Conservation (phyloP, 371 early-diverging fungal genomes). For the Mucor irregularis region DNA sequence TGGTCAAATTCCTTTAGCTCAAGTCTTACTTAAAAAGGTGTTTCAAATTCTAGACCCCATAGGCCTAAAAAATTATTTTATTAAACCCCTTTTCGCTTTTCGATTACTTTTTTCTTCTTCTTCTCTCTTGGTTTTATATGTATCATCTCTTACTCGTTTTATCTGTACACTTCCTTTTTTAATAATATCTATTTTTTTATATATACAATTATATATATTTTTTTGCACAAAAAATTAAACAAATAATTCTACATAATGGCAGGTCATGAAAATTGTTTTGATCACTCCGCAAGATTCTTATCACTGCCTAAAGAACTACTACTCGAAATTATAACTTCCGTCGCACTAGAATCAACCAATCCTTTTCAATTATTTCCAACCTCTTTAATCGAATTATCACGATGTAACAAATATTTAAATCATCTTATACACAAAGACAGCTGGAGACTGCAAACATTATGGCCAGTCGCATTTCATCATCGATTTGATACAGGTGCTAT, state of each 20-base stretch:
- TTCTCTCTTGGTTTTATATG: constrained; percentile 3
- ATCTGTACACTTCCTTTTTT: not conserved
- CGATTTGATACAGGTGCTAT: constrained; percentile 47
- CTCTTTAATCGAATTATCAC: constrained; percentile 35
- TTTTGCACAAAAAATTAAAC: no score
- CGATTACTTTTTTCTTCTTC: constrained; percentile 8
- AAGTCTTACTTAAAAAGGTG: constrained; percentile 15
- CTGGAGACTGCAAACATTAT: constrained; percentile 31
- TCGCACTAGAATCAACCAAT: constrained; percentile 19
- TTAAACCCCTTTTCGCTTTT: constrained; percentile 6
- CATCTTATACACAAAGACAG: constrained; percentile 37
- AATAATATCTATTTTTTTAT: not conserved
- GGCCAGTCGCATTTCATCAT: constrained; percentile 38
- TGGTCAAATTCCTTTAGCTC: constrained; percentile 4
- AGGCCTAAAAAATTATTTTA: constrained; percentile 2
- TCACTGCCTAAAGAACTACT: constrained; percentile 42
- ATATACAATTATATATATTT: constrained; percentile 8
- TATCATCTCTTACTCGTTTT: not conserved
- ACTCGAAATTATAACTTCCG: constrained; percentile 31
- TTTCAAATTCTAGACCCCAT: constrained; percentile 22
- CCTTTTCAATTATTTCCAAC: constrained; percentile 27
- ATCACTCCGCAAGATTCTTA: constrained; percentile 14
- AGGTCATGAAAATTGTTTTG: constrained; percentile 17
- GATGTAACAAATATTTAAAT: constrained; percentile 37
- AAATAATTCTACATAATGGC: constrained; percentile 9